Base-by-base conservation (phyloP, 202 grass and related monocot species). In the Saccharum hybrid region DNA sequence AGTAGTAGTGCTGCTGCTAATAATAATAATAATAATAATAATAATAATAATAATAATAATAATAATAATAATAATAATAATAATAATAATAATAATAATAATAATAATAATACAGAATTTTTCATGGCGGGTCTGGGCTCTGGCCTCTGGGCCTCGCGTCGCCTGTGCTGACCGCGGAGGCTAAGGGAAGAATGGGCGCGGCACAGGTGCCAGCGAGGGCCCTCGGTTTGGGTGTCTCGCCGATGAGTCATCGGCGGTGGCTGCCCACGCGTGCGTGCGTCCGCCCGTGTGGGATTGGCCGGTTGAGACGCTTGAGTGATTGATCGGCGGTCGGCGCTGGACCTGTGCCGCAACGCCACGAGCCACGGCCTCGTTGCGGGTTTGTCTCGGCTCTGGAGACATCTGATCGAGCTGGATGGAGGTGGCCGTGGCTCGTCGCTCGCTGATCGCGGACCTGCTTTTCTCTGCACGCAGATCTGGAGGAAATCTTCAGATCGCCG, bases 241-340 rank as follows among this genome's bases (percentile, higher is more conserved):
- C 56, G 57, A 65, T 78, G 80, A 88, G 57, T 78, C 86, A 78
- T 57, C 57, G 72, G 79, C 74, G 30, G 61, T 39, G 21, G 7
- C 10, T 3, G 69, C 37, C 65, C 19, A 28, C 40, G 70, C 67
- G 60, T 7, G 38, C 16, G 2, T 46, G 39, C 39, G 39, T 71
- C 33, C 56, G 48, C 48, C 38, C 2, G 14, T 14, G 46, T 14
- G 46, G 41, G 36, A 61, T 28, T 62, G 11, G 56, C 23, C 16
- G 39, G 0, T 7, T 54, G 2, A 4, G 28, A 65, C 2, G 34
- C 5, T 7, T 15, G 28, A 6, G 45, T 8, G 76, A 21, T 36
- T 14, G 43, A 42, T 2, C 10, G 52, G 19, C 52, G 7, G 2
- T 8, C 7, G 16, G 30, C 42, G 33, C 63, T 68, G 77, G 77